Conservation (phyloP, 2,329 filamentous ascomycete genomes). For the Colletotrichum euphorbiae region DNA sequence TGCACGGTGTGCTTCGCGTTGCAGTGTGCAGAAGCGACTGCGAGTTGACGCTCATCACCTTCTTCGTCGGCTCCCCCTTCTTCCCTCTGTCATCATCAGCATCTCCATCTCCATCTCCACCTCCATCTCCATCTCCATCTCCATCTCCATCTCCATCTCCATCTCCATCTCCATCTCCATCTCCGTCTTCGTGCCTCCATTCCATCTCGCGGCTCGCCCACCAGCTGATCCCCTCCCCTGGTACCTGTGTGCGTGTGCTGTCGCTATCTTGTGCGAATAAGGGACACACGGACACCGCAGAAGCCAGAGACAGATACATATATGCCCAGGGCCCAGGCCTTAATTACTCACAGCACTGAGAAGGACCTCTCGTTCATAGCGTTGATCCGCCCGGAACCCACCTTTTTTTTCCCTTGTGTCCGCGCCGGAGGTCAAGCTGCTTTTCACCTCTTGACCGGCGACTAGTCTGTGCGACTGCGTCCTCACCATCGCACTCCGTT, state of each 20-base stretch:
- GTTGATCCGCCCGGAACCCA: constrained; percentile 26
- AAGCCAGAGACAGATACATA: background rate
- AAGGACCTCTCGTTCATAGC: constrained; percentile 12
- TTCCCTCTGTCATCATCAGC: constrained; percentile 6
- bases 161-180: constrained; percentile 4
- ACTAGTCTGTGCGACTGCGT: constrained; percentile 36
- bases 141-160: background rate
- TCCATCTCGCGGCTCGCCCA: background rate
- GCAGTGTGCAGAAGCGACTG: constrained; percentile 25
- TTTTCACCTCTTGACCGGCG: constrained; percentile 26
- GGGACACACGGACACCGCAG: too few species aligned
- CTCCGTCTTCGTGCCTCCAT: background rate
- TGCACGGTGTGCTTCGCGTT: constrained; percentile 12
- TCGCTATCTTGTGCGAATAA: background rate
- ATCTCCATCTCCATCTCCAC: too few species aligned
- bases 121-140: too few species aligned
- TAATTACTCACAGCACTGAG: background rate
- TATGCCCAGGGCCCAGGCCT: too few species aligned
- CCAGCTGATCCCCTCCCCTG: background rate
- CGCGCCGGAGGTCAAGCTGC: constrained; percentile 31
- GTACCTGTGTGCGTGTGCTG: too few species aligned
- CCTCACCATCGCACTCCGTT: background rate
- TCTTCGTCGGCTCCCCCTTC: constrained; percentile 5
- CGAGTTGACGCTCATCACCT: constrained; percentile 17
- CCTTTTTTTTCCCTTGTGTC: constrained; percentile 37